Base-by-base conservation (phyloP, 345 rosid species). In the Camelina laxa region DNA sequence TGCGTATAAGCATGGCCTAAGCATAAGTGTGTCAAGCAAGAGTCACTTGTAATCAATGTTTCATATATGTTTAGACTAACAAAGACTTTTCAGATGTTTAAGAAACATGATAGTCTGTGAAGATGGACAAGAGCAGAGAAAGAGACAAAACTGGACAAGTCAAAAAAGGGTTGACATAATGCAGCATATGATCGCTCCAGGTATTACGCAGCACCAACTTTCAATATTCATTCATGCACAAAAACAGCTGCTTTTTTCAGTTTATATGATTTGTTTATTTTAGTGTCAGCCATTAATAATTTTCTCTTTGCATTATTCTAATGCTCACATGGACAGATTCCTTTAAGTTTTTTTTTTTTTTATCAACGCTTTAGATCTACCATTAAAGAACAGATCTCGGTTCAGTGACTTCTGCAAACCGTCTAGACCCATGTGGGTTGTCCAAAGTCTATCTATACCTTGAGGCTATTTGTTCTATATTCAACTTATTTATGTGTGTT, bases 371-470 rank as follows among this genome's bases (percentile, higher is more conserved):
- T 65, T 72, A 72, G 80, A 77, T 77, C 80, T 72, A 72, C 73
- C 73, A 77, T 59, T 77, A 72, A 78, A 60, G 69, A 72, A 60
- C 73, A 67, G 81, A 78, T 78, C 77, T 78, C 58, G 77, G 81
- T 59, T 72, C 77, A 72, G 77, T 72, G 77, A 65, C 73, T 78
- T 78, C 81, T 72, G 77, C 69, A 70, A 76, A 63, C 80, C 75
- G 80, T 57, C 61, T 69, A 78, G 70, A 77, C 73, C 81, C 81
- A 78, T 78, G 77, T 78, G 77, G 77, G 53, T 51, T 78, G 69
- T 78, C 71, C 49, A 66, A 60, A 59, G 62, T 71, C 57, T 60
- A 66, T 71, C 57, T 60, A 66, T 71, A 72, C 50, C 68, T 72
- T 65, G 35, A 41, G 73, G 61, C 80, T 72, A 63, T 59, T 70